A percentile compares a stretch with the other conserved stretches of the same genome.
Evolutionary conservation across 108 stramenopile species (phyloP).

Genomic region (Fragilaria radians): DNA sequence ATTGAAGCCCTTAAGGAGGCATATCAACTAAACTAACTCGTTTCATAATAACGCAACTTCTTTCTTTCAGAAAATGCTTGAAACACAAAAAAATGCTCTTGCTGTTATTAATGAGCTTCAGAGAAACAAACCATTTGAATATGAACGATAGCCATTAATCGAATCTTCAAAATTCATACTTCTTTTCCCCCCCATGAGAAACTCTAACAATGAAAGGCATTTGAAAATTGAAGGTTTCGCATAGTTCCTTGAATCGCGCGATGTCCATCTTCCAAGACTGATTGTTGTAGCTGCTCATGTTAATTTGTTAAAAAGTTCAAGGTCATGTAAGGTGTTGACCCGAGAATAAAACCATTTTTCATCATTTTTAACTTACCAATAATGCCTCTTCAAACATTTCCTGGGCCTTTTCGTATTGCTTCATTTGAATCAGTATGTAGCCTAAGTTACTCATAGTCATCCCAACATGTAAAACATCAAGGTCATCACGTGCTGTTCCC

Average conservation of each 20-base stretch:
- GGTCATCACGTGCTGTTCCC: constrained; percentile 4
- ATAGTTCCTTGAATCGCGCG: constrained; percentile 27
- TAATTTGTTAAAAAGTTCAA: too few relatives aligned
- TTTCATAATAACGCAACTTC: too few relatives aligned
- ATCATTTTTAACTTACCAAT: constrained; percentile 19
- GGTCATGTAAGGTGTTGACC: background rate
- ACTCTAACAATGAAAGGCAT: constrained; percentile 38
- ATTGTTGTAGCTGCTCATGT: constrained; percentile 32
- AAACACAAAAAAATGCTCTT: too few relatives aligned
- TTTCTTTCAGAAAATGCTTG: too few relatives aligned
- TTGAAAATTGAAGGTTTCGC: constrained; percentile 33
- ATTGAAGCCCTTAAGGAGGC: too few relatives aligned
- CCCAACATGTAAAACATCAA: constrained; percentile 27
- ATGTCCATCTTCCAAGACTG: constrained; percentile 17
- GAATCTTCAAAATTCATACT: too few relatives aligned
- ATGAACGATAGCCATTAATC: too few relatives aligned
- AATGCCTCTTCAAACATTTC: constrained; percentile 30
- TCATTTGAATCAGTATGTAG: constrained; percentile 18
- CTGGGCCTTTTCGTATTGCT: constrained; percentile 29
- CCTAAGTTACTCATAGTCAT: constrained; percentile 28
- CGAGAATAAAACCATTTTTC: background rate
- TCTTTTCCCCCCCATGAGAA: too few relatives aligned
- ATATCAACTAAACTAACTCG: too few relatives aligned
- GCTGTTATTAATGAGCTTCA: too few relatives aligned
- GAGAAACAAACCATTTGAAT: too few relatives aligned